Conservation (phyloP, 257 asterid species). For the Solanum gracilifrons region DNA sequence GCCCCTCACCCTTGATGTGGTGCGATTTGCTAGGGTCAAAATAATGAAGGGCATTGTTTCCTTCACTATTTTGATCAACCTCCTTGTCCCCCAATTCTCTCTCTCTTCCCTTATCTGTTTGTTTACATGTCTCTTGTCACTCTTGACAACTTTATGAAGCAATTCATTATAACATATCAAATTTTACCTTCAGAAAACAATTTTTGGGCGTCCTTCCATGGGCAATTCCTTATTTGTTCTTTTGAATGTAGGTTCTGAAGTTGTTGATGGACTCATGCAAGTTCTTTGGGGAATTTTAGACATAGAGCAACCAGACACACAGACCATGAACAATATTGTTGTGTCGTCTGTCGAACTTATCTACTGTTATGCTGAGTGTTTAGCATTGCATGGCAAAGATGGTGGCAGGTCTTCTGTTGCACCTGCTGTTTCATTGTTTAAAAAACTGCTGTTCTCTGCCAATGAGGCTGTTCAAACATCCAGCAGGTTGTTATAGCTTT, state of each 20-base stretch:
- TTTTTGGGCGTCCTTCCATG: not conserved
- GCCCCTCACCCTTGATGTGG: not conserved
- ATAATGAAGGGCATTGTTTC: not conserved
- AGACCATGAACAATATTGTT: conserved; percentile 89
- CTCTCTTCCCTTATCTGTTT: not conserved
- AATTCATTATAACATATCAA: not conserved
- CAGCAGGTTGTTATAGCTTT: conserved; percentile 60
- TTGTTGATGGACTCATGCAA: conserved; percentile 94
- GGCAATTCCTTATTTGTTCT: not conserved
- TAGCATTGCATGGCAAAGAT: conserved; percentile 70
- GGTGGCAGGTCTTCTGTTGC: conserved; percentile 49
- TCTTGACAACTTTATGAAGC: not conserved
- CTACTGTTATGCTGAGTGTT: conserved; percentile 92
- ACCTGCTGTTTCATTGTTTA: conserved; percentile 81
- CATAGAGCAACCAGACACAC: conserved; percentile 88
- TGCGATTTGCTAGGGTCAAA: not conserved
- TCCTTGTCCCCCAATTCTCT: not conserved
- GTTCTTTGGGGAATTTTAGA: conserved; percentile 98
- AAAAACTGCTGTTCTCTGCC: conserved; percentile 64
- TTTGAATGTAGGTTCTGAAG: conserved; percentile 61
- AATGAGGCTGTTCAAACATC: conserved; percentile 97
- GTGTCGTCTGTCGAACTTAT: conserved; percentile 83
- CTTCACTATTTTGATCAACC: not conserved
- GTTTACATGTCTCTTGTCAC: not conserved
- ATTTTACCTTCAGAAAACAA: not conserved